These are phyloP conservation scores for Rhodomyrtus psidioides DNA, from an alignment of 441 rosid genomes.

Conservation along the genomic window DNA sequence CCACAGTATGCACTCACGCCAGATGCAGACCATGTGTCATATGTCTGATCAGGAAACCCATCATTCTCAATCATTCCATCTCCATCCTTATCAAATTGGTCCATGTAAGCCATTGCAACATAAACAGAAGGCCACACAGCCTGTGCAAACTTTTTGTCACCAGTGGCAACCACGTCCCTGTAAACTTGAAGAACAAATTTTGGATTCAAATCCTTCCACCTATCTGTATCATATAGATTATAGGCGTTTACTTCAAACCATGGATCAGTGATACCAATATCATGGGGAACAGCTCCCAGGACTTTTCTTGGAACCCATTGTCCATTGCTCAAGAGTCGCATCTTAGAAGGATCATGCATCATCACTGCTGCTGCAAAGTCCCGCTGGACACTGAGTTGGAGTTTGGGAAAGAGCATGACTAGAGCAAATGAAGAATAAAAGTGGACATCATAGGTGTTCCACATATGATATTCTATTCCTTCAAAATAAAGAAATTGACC, in stretches of 20 bases:
- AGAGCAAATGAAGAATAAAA: constrained; percentile 84
- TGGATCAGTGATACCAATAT: constrained; percentile 70
- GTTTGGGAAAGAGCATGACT: constrained; percentile 77
- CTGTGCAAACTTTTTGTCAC: constrained; percentile 65
- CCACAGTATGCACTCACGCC: constrained; percentile 89
- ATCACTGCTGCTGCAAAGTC: constrained; percentile 91
- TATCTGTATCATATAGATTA: constrained; percentile 48
- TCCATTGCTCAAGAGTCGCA: constrained; percentile 55
- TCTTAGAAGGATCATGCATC: constrained; percentile 76
- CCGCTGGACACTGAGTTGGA: constrained; percentile 81
- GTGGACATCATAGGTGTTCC: constrained; percentile 95
- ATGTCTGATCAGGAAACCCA: constrained; percentile 94
- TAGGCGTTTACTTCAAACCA: constrained; percentile 91
- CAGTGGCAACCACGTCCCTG: constrained; percentile 78
- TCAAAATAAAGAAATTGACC: constrained; percentile 94
- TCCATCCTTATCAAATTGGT: constrained; percentile 84
- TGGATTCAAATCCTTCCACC: constrained; percentile 92
- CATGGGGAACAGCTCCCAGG: constrained; percentile 94
- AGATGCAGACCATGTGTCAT: constrained; percentile 85
- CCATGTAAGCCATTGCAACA: constrained; percentile 84
- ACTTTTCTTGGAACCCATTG: constrained; percentile 58
- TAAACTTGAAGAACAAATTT: constrained; percentile 91
- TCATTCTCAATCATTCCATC: constrained; percentile 96
- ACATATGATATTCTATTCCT: constrained; percentile 83
- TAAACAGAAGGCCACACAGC: constrained; percentile 92